A percentile compares a stretch with the other conserved stretches of the same genome.
Conservation (phyloP, 2,329 filamentous ascomycete genomes). For the Colletotrichum kahawae region DNA sequence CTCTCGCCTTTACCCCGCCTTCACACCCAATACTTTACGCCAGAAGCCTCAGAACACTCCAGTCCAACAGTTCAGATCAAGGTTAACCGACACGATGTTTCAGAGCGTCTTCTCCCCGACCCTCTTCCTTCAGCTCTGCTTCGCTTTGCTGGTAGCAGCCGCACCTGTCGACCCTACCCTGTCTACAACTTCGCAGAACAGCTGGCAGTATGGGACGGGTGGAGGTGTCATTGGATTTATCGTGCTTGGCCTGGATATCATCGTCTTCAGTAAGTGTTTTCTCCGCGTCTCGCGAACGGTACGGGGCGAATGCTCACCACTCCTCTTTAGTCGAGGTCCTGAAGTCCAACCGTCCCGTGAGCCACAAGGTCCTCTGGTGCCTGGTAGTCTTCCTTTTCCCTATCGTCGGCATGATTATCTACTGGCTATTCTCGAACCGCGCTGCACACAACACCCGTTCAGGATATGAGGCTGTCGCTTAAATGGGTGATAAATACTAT, state of each 20-base stretch:
- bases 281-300: not conserved
- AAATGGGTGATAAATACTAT: not conserved
- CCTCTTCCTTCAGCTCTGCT: conserved; percentile 57
- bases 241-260: conserved; percentile 65
- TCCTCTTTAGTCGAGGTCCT: conserved; percentile 62
- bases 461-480: conserved; percentile 58
- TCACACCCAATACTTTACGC: not conserved
- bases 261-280: conserved; percentile 61
- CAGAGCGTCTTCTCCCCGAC: conserved; percentile 30
- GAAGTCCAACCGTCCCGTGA: conserved; percentile 63
- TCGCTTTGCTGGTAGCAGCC: conserved; percentile 53
- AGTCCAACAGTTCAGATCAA: not conserved
- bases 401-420: conserved; percentile 64
- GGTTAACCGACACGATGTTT: not conserved
- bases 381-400: conserved; percentile 70
- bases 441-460: conserved; percentile 55
- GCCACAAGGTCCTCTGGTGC: conserved; percentile 66
- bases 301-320: not conserved
- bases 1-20: not conserved
- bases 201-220: conserved; percentile 65
- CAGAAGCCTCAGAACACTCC: not conserved
- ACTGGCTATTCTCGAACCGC: conserved; percentile 69
- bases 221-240: conserved; percentile 67
- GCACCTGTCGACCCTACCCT: conserved; percentile 54
- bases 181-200: conserved; percentile 40